A percentile compares a stretch with the other conserved stretches of the same genome.
These are phyloP conservation scores for Scheffersomyces stipitis DNA, from an alignment of 805 yeast species.

Conservation along the genomic window DNA sequence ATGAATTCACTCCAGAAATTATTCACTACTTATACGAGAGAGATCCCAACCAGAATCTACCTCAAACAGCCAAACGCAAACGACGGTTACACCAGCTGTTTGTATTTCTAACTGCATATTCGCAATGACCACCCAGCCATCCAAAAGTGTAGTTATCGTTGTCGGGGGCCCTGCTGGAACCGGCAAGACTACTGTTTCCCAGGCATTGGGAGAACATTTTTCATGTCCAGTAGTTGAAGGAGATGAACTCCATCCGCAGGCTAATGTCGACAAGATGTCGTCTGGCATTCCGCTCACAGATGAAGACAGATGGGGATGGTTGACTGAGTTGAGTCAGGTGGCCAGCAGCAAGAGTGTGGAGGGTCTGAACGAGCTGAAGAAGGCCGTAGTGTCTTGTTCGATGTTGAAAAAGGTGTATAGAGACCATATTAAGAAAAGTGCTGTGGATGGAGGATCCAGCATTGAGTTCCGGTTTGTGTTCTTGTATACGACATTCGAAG, in stretches of 20 bases:
- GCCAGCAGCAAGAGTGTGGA: constrained; percentile 41
- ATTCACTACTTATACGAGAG: too few relatives aligned
- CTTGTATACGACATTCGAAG: constrained; percentile 62
- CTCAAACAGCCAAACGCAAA: too few relatives aligned
- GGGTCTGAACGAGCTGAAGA: constrained; percentile 15
- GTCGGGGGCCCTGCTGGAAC: constrained; percentile 97
- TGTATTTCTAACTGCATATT: too few relatives aligned
- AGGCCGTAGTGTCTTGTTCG: constrained; percentile 76
- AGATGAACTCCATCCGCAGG: constrained; percentile 70
- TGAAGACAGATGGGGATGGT: constrained; percentile 93
- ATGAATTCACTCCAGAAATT: too few relatives aligned
- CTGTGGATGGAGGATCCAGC: constrained; percentile 17
- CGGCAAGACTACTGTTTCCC: constrained; percentile 84
- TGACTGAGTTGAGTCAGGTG: constrained; percentile 46
- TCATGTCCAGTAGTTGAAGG: constrained; percentile 75
- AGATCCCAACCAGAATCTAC: too few relatives aligned
- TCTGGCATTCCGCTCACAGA: constrained; percentile 79
- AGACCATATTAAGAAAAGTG: constrained; percentile 49
- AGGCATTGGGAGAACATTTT: constrained; percentile 44
- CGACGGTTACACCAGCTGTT: too few relatives aligned
- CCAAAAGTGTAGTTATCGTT: constrained; percentile 44
- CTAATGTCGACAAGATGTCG: constrained; percentile 81
- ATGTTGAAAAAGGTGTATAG: constrained; percentile 77
- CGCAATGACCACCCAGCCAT: neutral
- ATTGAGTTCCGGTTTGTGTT: constrained; percentile 61